A percentile compares a stretch with the other conserved stretches of the same genome.
phyloP scores from a whole-genome alignment of 345 rosid genomes.

The Populus ilicifolia region DNA sequence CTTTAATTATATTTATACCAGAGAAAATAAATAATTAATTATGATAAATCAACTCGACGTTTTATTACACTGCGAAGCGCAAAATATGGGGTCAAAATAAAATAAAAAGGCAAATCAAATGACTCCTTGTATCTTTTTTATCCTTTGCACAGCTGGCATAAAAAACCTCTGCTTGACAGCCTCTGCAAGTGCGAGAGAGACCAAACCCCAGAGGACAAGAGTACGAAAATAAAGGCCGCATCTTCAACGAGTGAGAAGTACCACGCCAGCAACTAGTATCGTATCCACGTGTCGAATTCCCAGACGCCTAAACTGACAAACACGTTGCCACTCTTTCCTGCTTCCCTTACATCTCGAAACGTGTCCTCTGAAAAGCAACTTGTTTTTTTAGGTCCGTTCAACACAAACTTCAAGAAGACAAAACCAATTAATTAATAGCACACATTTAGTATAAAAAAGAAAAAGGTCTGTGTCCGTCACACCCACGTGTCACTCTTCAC shows the following conservation, averaged over 20 bases:
- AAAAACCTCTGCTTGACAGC: no score
- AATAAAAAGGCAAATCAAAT: not conserved
- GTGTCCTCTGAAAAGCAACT: constrained; percentile 30
- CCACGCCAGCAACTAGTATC: not conserved
- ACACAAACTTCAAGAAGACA: constrained; percentile 9
- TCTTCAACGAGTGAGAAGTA: not conserved
- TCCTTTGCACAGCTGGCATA: not conserved
- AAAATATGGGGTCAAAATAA: not conserved
- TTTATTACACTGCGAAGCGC: not conserved
- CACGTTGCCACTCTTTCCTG: constrained; percentile 26
- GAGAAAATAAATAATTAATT: no score
- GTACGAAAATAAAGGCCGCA: constrained; percentile 12
- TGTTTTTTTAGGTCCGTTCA: constrained; percentile 8
- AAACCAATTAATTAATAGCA: not conserved
- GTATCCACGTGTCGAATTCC: constrained; percentile 30
- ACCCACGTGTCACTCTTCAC: constrained; percentile 59
- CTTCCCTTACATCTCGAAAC: constrained; percentile 17
- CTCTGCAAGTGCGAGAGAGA: no score
- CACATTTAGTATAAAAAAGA: not conserved
- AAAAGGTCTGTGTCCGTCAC: constrained; percentile 13
- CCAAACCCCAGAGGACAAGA: not conserved
- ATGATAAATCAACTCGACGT: no score
- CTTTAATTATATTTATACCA: no score
- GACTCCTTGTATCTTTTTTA: not conserved
- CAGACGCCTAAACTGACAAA: not conserved